phyloP scores from a whole-genome alignment of 768 basidiomycete species.

The Mycena olivaceomarginata region DNA sequence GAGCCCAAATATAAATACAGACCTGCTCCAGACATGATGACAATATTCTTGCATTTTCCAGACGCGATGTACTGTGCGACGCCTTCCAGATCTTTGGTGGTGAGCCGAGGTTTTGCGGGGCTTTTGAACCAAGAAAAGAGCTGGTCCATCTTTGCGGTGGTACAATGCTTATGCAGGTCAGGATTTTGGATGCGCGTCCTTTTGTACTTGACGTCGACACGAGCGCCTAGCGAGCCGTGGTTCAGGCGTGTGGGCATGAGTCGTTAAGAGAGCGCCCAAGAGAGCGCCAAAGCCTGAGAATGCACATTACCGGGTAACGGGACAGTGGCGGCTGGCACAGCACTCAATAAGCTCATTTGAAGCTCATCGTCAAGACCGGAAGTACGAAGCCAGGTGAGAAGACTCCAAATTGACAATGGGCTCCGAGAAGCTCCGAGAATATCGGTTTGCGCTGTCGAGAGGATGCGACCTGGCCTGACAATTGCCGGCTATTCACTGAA shows the following conservation, averaged over 20 bases:
- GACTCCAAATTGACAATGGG: no score
- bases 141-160: constrained; percentile 10
- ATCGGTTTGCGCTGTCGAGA: no score
- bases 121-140: constrained; percentile 26
- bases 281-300: no score
- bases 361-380: no score
- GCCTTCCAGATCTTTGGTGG: constrained; percentile 35
- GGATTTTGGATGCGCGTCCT: no score
- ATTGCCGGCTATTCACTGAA: no score
- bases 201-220: neutral
- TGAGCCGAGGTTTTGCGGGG: neutral
- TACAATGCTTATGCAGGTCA: neutral
- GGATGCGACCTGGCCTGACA: no score
- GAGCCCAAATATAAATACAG: neutral
- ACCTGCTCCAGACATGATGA: constrained; percentile 28
- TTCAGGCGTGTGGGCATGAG: constrained; percentile 5
- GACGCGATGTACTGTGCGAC: constrained; percentile 35
- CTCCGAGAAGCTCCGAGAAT: no score
- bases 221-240: neutral
- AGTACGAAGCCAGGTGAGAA: no score
- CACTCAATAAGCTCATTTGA: no score
- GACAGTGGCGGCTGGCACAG: no score
- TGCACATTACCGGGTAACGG: neutral
- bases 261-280: constrained; percentile 12
- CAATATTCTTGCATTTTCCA: constrained; percentile 32